Evolutionary conservation across 345 rosid species (phyloP).

Genomic region (Arabidopsis suecica): DNA sequence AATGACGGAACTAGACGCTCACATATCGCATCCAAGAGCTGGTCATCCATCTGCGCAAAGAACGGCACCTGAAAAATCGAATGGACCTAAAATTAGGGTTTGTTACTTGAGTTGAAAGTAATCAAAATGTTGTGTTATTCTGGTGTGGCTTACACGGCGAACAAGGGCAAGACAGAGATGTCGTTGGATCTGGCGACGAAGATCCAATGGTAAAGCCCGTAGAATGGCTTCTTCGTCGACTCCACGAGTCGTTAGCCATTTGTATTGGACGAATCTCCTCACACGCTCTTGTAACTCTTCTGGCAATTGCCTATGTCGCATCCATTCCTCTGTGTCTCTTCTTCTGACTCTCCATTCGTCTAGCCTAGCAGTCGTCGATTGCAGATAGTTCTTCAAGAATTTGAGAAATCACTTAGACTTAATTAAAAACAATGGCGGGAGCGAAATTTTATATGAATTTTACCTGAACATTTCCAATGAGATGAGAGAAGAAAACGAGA

Average conservation of each 20-base stretch:
- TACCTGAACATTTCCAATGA: constrained; percentile 90
- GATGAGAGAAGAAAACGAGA: constrained; percentile 80
- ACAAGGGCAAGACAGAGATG: constrained; percentile 87
- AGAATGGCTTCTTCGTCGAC: constrained; percentile 83
- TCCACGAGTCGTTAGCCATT: constrained; percentile 86
- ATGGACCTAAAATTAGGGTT: background rate
- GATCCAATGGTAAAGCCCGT: constrained; percentile 70
- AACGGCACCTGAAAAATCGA: constrained; percentile 65
- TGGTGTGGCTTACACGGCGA: constrained; percentile 65
- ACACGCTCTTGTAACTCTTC: constrained; percentile 76
- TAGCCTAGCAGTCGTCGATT: constrained; percentile 81
- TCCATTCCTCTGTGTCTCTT: constrained; percentile 97
- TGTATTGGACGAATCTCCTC: constrained; percentile 77
- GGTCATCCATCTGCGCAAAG: constrained; percentile 88
- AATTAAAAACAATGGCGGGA: background rate
- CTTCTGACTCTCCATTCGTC: constrained; percentile 90
- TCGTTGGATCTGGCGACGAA: constrained; percentile 75
- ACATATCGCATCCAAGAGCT: constrained; percentile 83
- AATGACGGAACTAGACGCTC: constrained; percentile 79
- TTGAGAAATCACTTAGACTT: constrained; percentile 16
- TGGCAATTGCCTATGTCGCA: constrained; percentile 91
- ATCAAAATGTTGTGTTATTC: background rate
- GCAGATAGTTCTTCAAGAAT: constrained; percentile 65
- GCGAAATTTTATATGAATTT: background rate
- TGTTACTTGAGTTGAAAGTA: constrained; percentile 2